Conservation (phyloP, 1,284 basidiomycete genomes). For the Volvariella volvacea region DNA sequence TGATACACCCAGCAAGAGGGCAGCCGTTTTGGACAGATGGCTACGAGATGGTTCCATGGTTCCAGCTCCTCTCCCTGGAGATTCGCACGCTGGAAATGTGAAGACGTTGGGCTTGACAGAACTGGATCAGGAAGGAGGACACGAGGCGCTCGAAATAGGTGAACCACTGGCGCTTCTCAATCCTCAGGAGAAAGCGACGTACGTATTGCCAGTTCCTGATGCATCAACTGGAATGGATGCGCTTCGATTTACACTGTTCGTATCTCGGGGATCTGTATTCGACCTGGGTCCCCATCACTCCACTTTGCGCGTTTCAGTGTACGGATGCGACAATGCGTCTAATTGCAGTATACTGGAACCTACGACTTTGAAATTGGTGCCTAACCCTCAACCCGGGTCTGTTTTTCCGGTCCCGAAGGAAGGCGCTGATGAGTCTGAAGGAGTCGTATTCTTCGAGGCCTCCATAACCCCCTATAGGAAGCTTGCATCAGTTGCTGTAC, state of each 20-base stretch:
- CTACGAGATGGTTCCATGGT: constrained; percentile 50
- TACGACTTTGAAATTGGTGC: constrained; percentile 48
- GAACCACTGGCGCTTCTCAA: constrained; percentile 34
- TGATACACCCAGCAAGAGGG: constrained; percentile 22
- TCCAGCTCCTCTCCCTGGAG: constrained; percentile 19
- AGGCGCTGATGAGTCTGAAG: constrained; percentile 69
- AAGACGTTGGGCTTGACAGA: constrained; percentile 14
- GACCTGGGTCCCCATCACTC: constrained; percentile 42
- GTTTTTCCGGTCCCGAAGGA: constrained; percentile 60
- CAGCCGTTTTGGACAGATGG: constrained; percentile 50
- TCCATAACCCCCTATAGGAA: constrained; percentile 9
- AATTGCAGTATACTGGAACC: constrained; percentile 40
- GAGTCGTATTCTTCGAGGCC: constrained; percentile 56
- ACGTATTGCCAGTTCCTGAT: constrained; percentile 41
- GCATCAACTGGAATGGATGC: constrained; percentile 1
- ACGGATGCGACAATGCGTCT: constrained; percentile 28
- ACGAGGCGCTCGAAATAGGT: constrained; percentile 26
- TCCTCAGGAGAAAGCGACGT: constrained; percentile 36
- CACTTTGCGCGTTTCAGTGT: constrained; percentile 36
- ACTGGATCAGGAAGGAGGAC: constrained; percentile 10
- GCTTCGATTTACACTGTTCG: constrained; percentile 43
- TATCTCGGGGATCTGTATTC: constrained; percentile 50
- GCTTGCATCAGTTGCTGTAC: constrained; percentile 44
- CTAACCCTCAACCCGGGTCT: constrained; percentile 43
- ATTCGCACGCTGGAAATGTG: not conserved